Percentiles rank a stretch among this genome's conserved stretches.
phyloP scores from a whole-genome alignment of 768 basidiomycete genomes.

The Lentinus tigrinus region DNA sequence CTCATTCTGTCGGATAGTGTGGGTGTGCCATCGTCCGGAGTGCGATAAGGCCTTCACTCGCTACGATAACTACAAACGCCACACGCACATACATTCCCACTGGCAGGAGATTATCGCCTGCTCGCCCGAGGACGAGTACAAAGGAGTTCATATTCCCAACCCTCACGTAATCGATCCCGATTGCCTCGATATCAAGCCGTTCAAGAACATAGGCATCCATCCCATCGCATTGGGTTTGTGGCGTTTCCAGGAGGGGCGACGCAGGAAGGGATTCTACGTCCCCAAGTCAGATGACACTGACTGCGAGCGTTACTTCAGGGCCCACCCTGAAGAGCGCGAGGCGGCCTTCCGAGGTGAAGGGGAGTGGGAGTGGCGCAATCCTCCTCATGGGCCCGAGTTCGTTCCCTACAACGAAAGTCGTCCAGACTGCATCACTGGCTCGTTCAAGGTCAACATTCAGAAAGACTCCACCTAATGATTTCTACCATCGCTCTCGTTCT shows the following conservation, averaged over 20 bases:
- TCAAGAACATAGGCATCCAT: not conserved
- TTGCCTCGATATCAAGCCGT: constrained; percentile 4
- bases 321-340: constrained; percentile 11
- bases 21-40: constrained; percentile 57
- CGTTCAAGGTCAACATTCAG: constrained; percentile 1
- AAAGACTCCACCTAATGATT: not conserved
- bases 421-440: not conserved
- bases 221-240: constrained; percentile 1
- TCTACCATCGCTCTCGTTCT: not conserved
- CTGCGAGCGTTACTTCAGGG: constrained; percentile 6
- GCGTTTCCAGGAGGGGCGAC: constrained; percentile 2
- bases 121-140: constrained; percentile 15
- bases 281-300: not conserved
- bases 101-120: constrained; percentile 16
- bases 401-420: not conserved
- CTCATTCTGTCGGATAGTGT: constrained; percentile 34
- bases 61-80: constrained; percentile 76
- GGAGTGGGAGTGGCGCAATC: constrained; percentile 6
- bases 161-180: not conserved
- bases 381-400: constrained; percentile 7
- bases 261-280: not conserved
- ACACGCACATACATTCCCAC: constrained; percentile 59
- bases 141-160: constrained; percentile 13
- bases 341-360: not conserved
- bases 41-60: constrained; percentile 75